Percentiles rank a stretch among this genome's conserved stretches.
Conservation (phyloP, 2,329 filamentous ascomycete genomes). For the Plenodomus biglobosus region DNA sequence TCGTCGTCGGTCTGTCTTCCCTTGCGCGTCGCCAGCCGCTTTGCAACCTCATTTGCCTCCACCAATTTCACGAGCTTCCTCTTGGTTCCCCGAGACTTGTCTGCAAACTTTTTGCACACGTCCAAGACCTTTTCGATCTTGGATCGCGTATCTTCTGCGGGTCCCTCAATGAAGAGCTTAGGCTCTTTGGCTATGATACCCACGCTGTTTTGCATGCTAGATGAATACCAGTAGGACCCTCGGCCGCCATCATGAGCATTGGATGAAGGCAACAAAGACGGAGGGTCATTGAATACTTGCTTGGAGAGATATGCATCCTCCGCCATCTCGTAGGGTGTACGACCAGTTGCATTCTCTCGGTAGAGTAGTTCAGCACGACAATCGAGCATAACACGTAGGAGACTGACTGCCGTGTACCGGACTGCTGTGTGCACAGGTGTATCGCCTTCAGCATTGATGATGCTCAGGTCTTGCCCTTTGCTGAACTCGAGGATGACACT, state of each 20-base stretch:
- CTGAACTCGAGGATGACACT: constrained; percentile 39
- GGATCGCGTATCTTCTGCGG: constrained; percentile 1
- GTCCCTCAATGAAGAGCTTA: constrained; percentile 22
- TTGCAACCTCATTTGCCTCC: constrained; percentile 64
- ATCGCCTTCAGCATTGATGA: constrained; percentile 66
- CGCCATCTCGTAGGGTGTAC: constrained; percentile 70
- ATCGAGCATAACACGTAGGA: constrained; percentile 54
- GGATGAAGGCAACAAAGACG: constrained; percentile 2
- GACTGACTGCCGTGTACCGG: constrained; percentile 40
- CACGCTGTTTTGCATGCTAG: background rate
- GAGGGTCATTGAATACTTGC: constrained; percentile 26
- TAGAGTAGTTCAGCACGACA: constrained; percentile 62
- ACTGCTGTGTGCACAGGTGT: constrained; percentile 64
- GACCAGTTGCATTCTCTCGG: constrained; percentile 74
- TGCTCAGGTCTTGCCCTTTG: constrained; percentile 54
- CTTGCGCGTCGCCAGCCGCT: constrained; percentile 59
- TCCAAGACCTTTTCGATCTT: constrained; percentile 38
- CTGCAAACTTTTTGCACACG: constrained; percentile 39
- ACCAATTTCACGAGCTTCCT: constrained; percentile 58
- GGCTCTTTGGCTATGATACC: background rate
- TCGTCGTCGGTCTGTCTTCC: constrained; percentile 41
- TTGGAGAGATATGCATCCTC: constrained; percentile 55
- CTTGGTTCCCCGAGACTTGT: constrained; percentile 41
- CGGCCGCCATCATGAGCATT: too few species aligned
- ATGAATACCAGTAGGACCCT: constrained; percentile 3